Conservation (phyloP, 306 rosid genomes). For the Ammopiptanthus mongolicus region DNA sequence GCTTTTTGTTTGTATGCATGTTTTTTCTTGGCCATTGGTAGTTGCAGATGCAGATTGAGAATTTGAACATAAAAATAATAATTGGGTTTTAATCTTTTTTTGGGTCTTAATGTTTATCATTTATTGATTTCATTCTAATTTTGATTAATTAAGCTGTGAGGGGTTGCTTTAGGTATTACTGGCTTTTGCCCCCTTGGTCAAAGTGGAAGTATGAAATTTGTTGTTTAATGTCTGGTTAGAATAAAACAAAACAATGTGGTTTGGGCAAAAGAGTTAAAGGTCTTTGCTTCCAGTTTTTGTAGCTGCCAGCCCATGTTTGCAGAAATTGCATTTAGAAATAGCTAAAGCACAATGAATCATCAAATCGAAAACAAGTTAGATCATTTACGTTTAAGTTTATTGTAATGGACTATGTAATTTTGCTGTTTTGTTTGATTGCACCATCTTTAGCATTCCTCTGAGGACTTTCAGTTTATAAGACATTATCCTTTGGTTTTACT, state of each 20-base stretch:
- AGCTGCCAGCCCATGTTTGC: background rate
- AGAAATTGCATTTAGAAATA: slow-evolving; percentile 11
- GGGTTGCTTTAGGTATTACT: background rate
- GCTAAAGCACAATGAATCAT: background rate
- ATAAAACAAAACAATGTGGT: slow-evolving; percentile 1
- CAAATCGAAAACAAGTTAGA: background rate
- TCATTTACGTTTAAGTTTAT: background rate
- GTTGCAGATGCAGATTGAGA: background rate
- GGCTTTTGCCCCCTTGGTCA: background rate
- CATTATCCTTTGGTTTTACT: background rate
- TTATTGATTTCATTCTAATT: background rate
- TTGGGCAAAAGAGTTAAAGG: background rate
- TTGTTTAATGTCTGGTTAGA: background rate
- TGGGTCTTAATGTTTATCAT: background rate
- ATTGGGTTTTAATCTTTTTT: background rate
- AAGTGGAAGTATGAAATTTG: background rate
- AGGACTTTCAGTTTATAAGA: background rate
- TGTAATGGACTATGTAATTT: background rate
- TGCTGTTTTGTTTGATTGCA: background rate
- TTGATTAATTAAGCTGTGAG: background rate
- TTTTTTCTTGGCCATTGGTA: background rate
- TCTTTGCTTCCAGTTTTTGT: background rate
- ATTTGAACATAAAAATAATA: background rate
- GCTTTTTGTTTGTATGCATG: background rate
- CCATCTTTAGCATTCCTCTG: background rate